Conservation (phyloP, 805 yeast genomes). For the Wickerhamomyces chambardii region DNA sequence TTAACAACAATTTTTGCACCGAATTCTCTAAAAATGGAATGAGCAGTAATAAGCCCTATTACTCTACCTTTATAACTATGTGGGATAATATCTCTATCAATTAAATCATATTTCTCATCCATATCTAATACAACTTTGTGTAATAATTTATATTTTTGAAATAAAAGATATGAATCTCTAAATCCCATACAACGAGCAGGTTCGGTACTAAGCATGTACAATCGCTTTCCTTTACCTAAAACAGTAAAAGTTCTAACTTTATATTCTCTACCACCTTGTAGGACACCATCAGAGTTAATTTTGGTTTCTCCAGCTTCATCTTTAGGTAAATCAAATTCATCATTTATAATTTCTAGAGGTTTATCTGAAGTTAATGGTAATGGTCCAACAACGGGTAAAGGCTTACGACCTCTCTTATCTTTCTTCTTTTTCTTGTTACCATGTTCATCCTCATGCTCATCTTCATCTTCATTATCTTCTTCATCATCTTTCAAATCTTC, state of each 20-base stretch:
- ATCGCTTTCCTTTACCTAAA: slow-evolving; percentile 48
- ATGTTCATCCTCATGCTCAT: slow-evolving; percentile 7
- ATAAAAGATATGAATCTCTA: slow-evolving; percentile 82
- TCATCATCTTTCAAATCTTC: slow-evolving; percentile 17
- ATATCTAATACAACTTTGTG: slow-evolving; percentile 67
- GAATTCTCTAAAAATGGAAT: slow-evolving; percentile 83
- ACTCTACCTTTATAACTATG: slow-evolving; percentile 86
- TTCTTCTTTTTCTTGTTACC: slow-evolving; percentile 15
- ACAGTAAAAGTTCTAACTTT: slow-evolving; percentile 63
- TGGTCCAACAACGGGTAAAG: slow-evolving; percentile 20
- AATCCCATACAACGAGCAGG: slow-evolving; percentile 94
- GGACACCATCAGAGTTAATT: slow-evolving; percentile 55
- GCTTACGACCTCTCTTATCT: slow-evolving; percentile 32
- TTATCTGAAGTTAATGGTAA: slow-evolving; percentile 46
- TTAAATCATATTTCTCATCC: slow-evolving; percentile 75
- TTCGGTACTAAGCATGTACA: slow-evolving; percentile 90
- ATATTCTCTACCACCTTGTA: slow-evolving; percentile 67
- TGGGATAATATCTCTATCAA: slow-evolving; percentile 75
- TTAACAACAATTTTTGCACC: slow-evolving; percentile 78
- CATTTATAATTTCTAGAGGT: slow-evolving; percentile 53
- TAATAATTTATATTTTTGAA: slow-evolving; percentile 75
- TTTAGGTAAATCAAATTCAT: slow-evolving; percentile 69
- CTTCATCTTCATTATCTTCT: slow-evolving; percentile 12
- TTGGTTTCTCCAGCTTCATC: slow-evolving; percentile 77
- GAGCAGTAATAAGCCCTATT: slow-evolving; percentile 85